phyloP scores from a whole-genome alignment of 2,329 filamentous ascomycete species.

The Talaromyces marneffei region DNA sequence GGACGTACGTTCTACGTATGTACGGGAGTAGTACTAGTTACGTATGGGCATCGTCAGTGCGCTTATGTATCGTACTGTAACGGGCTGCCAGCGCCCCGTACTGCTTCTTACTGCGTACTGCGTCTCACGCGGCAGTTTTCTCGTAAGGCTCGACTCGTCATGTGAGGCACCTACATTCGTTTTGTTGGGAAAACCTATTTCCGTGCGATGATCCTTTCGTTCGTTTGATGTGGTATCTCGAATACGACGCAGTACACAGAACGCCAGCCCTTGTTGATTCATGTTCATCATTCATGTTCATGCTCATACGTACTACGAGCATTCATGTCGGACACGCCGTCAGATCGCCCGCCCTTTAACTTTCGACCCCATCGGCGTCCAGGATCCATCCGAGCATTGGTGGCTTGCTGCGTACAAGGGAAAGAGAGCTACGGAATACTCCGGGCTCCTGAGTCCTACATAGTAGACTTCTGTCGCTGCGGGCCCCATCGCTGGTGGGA shows the following conservation, averaged over 20 bases:
- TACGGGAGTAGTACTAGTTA: no score
- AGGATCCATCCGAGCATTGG: not conserved
- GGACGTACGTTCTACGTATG: not conserved
- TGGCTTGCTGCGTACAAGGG: not conserved
- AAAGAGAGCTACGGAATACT: not conserved
- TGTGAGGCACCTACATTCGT: not conserved
- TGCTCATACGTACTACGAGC: not conserved
- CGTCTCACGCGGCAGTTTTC: not conserved
- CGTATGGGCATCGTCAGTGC: no score
- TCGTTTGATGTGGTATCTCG: no score
- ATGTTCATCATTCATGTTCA: not conserved
- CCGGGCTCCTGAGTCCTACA: not conserved
- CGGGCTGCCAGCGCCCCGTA: not conserved
- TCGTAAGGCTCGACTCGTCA: not conserved
- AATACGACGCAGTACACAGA: not conserved
- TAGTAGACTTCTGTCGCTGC: not conserved
- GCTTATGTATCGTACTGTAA: not conserved
- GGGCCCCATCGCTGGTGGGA: not conserved
- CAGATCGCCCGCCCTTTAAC: not conserved
- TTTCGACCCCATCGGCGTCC: not conserved
- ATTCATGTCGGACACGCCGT: no score
- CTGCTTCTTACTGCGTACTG: conserved; percentile 4
- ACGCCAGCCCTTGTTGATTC: not conserved
- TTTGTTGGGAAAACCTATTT: not conserved
- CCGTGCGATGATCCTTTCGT: no score